phyloP scores from a whole-genome alignment of 257 asterid genomes.

The Solanum clarkiae region DNA sequence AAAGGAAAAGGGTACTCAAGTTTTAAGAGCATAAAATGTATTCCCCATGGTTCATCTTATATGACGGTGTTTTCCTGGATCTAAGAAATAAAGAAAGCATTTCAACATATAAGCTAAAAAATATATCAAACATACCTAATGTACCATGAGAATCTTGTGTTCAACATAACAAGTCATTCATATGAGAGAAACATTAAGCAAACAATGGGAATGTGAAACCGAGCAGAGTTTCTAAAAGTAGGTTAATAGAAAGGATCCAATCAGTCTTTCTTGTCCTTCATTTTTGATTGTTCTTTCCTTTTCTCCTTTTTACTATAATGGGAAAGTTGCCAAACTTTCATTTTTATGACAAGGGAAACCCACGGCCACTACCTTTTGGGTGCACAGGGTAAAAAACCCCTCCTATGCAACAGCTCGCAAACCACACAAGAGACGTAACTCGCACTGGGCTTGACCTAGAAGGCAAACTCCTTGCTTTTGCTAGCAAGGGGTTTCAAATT shows the following conservation, averaged over 20 bases:
- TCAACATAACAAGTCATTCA: not conserved
- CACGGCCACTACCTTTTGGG: too few relatives aligned
- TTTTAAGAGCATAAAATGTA: not conserved
- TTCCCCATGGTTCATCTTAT: not conserved
- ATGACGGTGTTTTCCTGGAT: not conserved
- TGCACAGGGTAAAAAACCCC: too few relatives aligned
- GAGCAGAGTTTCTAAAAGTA: not conserved
- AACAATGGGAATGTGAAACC: not conserved
- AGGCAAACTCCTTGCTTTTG: too few relatives aligned
- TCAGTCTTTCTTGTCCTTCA: not conserved
- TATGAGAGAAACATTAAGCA: not conserved
- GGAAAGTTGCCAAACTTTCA: not conserved
- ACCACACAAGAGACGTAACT: too few relatives aligned
- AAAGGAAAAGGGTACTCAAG: not conserved
- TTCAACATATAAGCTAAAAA: not conserved
- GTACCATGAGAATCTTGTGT: not conserved
- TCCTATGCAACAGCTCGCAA: too few relatives aligned
- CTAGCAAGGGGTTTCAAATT: too few relatives aligned
- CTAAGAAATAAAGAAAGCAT: not conserved
- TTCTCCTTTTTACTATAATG: not conserved
- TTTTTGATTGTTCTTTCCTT: not conserved
- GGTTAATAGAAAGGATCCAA: not conserved
- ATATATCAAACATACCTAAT: not conserved
- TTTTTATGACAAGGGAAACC: too few relatives aligned
- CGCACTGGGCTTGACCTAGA: too few relatives aligned